Conservation (phyloP, 345 rosid genomes). For the Dipteronia dyeriana region DNA sequence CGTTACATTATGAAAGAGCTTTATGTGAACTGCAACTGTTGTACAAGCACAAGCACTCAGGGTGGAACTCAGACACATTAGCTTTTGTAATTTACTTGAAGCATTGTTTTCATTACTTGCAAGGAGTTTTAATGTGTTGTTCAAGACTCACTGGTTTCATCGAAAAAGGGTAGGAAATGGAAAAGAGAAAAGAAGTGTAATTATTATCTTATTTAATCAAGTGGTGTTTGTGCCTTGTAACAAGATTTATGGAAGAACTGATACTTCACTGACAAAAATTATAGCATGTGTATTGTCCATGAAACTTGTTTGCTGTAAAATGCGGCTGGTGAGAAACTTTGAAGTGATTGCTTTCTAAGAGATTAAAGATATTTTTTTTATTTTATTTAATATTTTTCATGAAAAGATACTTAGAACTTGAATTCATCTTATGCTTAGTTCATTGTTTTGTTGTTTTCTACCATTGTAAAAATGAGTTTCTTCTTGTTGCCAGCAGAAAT, state of each 20-base stretch:
- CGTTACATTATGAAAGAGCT: slow-evolving; percentile 8
- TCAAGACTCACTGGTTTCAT: not conserved
- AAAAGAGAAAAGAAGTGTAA: not conserved
- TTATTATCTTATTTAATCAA: not conserved
- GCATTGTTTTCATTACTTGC: slow-evolving; percentile 9
- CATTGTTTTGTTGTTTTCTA: not conserved
- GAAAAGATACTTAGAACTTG: not conserved
- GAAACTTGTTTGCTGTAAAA: not conserved
- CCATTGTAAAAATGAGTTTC: no score
- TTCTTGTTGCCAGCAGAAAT: not conserved
- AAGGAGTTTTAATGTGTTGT: not conserved
- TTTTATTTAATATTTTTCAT: not conserved
- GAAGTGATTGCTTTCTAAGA: not conserved
- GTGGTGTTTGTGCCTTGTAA: not conserved
- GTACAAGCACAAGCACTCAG: not conserved
- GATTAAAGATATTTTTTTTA: not conserved
- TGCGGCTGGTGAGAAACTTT: not conserved
- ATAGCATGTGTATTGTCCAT: not conserved
- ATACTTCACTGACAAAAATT: not conserved
- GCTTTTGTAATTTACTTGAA: slow-evolving; percentile 1
- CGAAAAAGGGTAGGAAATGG: not conserved
- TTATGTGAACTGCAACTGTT: slow-evolving; percentile 5
- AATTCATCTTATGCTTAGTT: not conserved
- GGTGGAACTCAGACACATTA: not conserved
- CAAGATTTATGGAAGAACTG: not conserved